These are phyloP conservation scores for Cornus kousa DNA, from an alignment of 148 eudicot species.

Conservation along the genomic window DNA sequence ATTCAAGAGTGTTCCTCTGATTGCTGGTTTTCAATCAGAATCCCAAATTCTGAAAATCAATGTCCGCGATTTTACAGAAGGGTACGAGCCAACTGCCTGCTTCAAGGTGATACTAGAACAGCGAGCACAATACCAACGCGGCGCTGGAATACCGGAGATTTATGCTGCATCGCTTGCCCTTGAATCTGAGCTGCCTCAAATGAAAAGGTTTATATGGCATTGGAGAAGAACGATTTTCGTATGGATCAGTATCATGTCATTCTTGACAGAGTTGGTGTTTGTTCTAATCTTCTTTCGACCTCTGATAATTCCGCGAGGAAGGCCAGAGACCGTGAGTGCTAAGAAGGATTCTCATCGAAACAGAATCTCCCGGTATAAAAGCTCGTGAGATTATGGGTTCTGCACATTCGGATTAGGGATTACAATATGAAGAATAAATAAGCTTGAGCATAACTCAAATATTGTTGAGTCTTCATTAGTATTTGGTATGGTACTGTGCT, in stretches of 20 bases:
- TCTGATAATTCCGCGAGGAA: constrained; percentile 14
- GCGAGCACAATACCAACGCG: constrained; percentile 33
- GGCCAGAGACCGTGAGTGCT: neutral
- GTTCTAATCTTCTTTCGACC: constrained; percentile 27
- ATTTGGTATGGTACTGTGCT: too few relatives aligned
- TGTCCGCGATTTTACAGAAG: constrained; percentile 26
- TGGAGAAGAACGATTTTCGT: constrained; percentile 45
- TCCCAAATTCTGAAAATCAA: constrained; percentile 26
- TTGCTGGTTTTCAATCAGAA: constrained; percentile 38
- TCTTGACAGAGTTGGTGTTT: constrained; percentile 24
- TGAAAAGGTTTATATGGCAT: constrained; percentile 33
- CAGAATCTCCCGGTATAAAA: constrained; percentile 14
- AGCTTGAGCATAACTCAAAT: neutral
- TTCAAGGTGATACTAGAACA: constrained; percentile 40
- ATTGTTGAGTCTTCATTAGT: too few relatives aligned
- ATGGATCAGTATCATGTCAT: constrained; percentile 29
- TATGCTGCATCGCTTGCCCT: constrained; percentile 31
- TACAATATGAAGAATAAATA: neutral
- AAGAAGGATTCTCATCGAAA: constrained; percentile 1
- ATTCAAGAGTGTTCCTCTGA: constrained; percentile 25
- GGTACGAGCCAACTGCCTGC: constrained; percentile 28
- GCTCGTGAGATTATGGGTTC: neutral
- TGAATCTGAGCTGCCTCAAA: constrained; percentile 31
- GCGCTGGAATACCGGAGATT: constrained; percentile 44
- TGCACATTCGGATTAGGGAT: neutral